Evolutionary conservation across 2,329 filamentous ascomycete genomes (phyloP), one percentile per base, ranked within the genome.

Genomic region (Phoma sp.): DNA sequence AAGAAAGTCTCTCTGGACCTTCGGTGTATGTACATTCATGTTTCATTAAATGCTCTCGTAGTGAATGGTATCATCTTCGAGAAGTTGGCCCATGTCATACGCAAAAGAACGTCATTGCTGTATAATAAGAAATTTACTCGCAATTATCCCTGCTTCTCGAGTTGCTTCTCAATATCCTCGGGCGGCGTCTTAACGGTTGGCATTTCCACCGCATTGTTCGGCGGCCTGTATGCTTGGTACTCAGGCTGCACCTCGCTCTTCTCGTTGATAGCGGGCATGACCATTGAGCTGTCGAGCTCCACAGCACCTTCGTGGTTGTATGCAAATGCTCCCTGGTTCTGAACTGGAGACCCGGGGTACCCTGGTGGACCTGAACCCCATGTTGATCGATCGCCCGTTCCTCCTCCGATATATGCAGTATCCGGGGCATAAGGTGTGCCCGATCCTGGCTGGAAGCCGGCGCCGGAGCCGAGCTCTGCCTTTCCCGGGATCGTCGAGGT

Each of bases 341-440:
- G 55, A 4, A 53, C 65, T 1, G 70, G 67, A 25, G 67, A 69
- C 18, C 18, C 18, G 18, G 18, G 18, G 50, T 74, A 72, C 3
- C 65, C 63, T 6, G 68, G 68, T 33, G 68, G 70, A 18, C 18
- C 18, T 38, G 64, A 61, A 30, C 61, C 64, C 69, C 70, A 74
- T 1, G 61, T 66, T 1, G 49, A 57, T 6, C 58, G 47, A 7
- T 62, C 52, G 1, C 58, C 60, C 22, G 60, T 70, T 30, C 70
- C 69, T 18, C 70, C 71, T 7, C 71, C 70, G 1, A 73, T 56
- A 7, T 66, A 70, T 27, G 72, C 69, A 1, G 64, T 60, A 40
- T 72, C 61, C 25, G 71, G 70, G 7, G 59, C 63, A 27, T 64
- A 66, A 2, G 70, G 64, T 6, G 57, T 49, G 6, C 58, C 54